Percentiles rank a stretch among this genome's conserved stretches.
These are phyloP conservation scores for Boletus bicolor DNA, from an alignment of 768 basidiomycete genomes.

Conservation along the genomic window DNA sequence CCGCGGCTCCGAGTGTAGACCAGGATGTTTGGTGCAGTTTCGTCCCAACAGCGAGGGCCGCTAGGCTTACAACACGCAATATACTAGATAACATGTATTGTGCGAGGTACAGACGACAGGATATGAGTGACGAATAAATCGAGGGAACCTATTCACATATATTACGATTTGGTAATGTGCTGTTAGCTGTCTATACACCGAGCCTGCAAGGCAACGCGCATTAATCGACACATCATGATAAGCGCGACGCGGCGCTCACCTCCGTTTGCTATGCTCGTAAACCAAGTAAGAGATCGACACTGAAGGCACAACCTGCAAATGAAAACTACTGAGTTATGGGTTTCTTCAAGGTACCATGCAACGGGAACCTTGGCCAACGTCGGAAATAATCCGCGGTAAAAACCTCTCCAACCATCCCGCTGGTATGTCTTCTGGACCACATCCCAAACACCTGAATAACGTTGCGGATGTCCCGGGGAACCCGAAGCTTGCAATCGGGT, in stretches of 20 bases:
- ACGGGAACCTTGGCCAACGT: slow-evolving; percentile 80
- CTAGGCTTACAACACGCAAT: slow-evolving; percentile 8
- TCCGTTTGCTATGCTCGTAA: slow-evolving; percentile 82
- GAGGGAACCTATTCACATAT: slow-evolving; percentile 25
- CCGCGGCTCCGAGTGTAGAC: slow-evolving; percentile 29
- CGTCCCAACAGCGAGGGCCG: neutral
- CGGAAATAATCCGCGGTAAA: slow-evolving; percentile 90
- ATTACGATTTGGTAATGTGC: slow-evolving; percentile 13
- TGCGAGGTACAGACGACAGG: slow-evolving; percentile 27
- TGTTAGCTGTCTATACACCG: slow-evolving; percentile 46
- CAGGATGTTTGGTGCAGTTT: neutral
- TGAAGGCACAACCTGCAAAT: slow-evolving; percentile 79
- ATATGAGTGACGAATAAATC: slow-evolving; percentile 24
- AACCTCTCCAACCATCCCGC: slow-evolving; percentile 88
- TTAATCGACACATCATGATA: neutral
- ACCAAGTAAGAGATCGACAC: slow-evolving; percentile 98
- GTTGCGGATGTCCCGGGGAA: slow-evolving; percentile 90
- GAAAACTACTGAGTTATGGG: slow-evolving; percentile 1
- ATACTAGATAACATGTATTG: slow-evolving; percentile 20
- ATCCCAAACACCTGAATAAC: slow-evolving; percentile 85
- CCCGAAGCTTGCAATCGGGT: slow-evolving; percentile 96
- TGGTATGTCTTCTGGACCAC: slow-evolving; percentile 77
- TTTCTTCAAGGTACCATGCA: neutral
- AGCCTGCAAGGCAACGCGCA: slow-evolving; percentile 40
- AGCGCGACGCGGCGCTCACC: slow-evolving; percentile 39